Conservation (phyloP, 1,139 yeast genomes). For the Suhomyces atakaporum region DNA sequence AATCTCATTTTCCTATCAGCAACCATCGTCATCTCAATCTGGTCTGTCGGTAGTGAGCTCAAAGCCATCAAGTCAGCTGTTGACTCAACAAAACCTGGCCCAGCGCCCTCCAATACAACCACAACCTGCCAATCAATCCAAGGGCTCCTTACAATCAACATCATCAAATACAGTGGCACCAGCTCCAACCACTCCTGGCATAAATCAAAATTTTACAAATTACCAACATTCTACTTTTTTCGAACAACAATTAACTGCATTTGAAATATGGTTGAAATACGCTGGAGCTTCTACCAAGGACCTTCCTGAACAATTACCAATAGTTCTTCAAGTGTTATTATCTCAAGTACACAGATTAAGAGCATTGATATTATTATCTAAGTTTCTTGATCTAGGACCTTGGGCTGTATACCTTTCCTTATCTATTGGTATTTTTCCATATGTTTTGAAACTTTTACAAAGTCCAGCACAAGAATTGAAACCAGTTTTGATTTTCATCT, state of each 20-base stretch:
- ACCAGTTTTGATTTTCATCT: conserved; percentile 90
- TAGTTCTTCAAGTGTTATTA: conserved; percentile 84
- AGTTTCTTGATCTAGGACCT: conserved; percentile 91
- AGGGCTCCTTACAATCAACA: conserved; percentile 10
- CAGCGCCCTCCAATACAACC: conserved; percentile 11
- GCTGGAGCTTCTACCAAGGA: conserved; percentile 76
- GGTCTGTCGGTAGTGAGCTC: background rate
- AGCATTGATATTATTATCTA: conserved; percentile 80
- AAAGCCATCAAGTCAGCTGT: background rate
- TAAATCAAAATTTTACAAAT: conserved; percentile 30
- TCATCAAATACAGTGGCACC: conserved; percentile 19
- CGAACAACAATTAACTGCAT: conserved; percentile 94
- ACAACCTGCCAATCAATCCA: conserved; percentile 13
- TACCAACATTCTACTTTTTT: conserved; percentile 92
- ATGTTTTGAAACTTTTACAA: conserved; percentile 84
- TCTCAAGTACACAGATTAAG: conserved; percentile 93
- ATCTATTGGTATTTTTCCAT: conserved; percentile 95
- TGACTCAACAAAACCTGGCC: background rate
- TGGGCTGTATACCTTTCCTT: conserved; percentile 95
- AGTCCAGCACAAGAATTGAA: conserved; percentile 95
- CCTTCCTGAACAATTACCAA: conserved; percentile 95
- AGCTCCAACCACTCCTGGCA: conserved; percentile 25
- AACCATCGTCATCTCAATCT: background rate
- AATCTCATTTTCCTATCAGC: conserved; percentile 4
- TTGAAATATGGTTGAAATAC: conserved; percentile 93